A percentile compares a stretch with the other conserved stretches of the same genome.
Conservation (phyloP, 108 stramenopile genomes). For the Discostella pseudostelligera region DNA sequence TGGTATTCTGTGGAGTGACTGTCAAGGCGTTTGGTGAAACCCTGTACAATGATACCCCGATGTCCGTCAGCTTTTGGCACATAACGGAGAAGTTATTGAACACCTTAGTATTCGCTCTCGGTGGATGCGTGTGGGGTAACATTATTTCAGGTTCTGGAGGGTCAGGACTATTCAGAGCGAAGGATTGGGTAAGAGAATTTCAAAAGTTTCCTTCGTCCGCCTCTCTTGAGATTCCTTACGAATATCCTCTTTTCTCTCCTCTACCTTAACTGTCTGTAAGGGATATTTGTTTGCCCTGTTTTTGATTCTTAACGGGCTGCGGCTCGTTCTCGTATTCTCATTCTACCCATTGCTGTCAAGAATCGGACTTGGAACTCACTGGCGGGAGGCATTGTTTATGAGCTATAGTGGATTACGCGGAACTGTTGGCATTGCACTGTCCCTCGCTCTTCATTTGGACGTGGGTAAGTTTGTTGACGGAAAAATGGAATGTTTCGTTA, state of each 20-base stretch:
- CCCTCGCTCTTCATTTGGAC: conserved; percentile 62
- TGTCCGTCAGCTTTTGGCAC: conserved; percentile 14
- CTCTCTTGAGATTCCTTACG: too few relatives aligned
- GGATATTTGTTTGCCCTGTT: conserved; percentile 47
- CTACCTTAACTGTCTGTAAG: conserved; percentile 1
- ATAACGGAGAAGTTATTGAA: conserved; percentile 84
- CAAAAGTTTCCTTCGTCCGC: conserved; percentile 34
- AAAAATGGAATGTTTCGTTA: not conserved
- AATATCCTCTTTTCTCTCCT: conserved; percentile 86
- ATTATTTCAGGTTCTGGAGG: conserved; percentile 27
- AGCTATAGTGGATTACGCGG: conserved; percentile 82
- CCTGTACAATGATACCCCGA: conserved; percentile 67
- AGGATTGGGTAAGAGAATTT: conserved; percentile 13
- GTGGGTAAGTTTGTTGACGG: conserved; percentile 26
- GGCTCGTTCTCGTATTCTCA: conserved; percentile 49
- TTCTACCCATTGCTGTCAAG: conserved; percentile 67
- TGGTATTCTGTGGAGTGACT: conserved; percentile 69
- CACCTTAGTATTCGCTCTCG: conserved; percentile 92
- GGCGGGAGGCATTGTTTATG: conserved; percentile 62
- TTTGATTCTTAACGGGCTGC: conserved; percentile 61
- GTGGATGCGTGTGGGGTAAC: conserved; percentile 81
- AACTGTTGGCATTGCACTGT: conserved; percentile 84
- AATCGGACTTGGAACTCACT: conserved; percentile 59
- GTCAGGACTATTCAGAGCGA: conserved; percentile 5
- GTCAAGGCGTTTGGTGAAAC: conserved; percentile 56